A percentile compares a stretch with the other conserved stretches of the same genome.
phyloP scores from a whole-genome alignment of 1,284 basidiomycete genomes.

The Trichosporon inkin region DNA sequence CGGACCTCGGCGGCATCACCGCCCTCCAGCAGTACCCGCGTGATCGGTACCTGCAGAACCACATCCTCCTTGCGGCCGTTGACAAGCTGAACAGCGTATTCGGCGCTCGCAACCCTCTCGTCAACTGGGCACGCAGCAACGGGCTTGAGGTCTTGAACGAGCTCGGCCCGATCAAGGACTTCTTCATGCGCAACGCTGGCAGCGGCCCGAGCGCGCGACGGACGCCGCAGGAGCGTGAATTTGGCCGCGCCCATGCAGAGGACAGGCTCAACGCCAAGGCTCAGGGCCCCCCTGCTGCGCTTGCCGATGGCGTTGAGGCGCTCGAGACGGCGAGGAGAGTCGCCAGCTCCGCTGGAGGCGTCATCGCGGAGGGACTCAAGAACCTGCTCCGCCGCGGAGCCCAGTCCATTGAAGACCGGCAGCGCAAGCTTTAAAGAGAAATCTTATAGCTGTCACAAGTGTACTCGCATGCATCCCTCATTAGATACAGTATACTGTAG shows the following conservation, averaged over 20 bases:
- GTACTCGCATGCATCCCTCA: conserved; percentile 1
- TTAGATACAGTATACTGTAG: not conserved
- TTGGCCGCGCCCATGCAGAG: conserved; percentile 25
- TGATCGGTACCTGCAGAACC: conserved; percentile 77
- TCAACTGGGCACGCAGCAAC: conserved; percentile 79
- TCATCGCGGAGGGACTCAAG: conserved; percentile 34
- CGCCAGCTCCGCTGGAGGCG: conserved; percentile 19
- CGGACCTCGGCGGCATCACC: conserved; percentile 79
- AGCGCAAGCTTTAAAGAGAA: not conserved
- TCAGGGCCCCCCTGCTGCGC: conserved; percentile 12
- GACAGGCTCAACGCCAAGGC: conserved; percentile 16
- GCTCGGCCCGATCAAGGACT: conserved; percentile 71
- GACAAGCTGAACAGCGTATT: conserved; percentile 89
- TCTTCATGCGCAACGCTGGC: conserved; percentile 77
- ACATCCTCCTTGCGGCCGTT: conserved; percentile 71
- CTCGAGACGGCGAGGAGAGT: conserved; percentile 6
- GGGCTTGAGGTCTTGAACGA: conserved; percentile 91
- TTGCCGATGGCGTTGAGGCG: conserved; percentile 18
- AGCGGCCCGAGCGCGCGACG: conserved; percentile 6
- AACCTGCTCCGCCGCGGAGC: conserved; percentile 27
- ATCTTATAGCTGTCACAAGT: conserved; percentile 1
- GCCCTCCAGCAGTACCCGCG: conserved; percentile 70
- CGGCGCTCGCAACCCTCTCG: conserved; percentile 59
- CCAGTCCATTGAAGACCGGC: conserved; percentile 17
- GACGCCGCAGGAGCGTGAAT: conserved; percentile 16